Evolutionary conservation across 2,329 filamentous ascomycete genomes (phyloP).

Genomic region (Zasmidium cellare): DNA sequence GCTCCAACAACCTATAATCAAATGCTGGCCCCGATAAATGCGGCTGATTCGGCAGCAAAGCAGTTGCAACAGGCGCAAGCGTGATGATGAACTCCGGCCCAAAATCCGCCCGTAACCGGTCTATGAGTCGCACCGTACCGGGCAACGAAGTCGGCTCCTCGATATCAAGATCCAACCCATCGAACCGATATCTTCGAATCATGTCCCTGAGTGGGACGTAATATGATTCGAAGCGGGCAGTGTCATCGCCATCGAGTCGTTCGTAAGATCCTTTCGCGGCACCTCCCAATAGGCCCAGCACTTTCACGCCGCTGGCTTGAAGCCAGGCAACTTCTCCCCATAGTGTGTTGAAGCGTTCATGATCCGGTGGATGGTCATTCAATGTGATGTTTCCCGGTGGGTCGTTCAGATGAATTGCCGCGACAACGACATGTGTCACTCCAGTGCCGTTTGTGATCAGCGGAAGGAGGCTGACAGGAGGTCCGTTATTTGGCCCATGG

Average conservation of each 20-base stretch:
- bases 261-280: conserved; percentile 73
- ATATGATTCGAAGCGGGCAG: conserved; percentile 67
- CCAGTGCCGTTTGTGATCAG: conserved; percentile 60
- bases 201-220: conserved; percentile 69
- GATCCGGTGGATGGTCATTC: conserved; percentile 73
- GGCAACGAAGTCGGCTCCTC: conserved; percentile 72
- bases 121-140: conserved; percentile 57
- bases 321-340: conserved; percentile 77
- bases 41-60: conserved; percentile 56
- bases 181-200: conserved; percentile 60
- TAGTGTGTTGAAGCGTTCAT: conserved; percentile 64
- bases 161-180: conserved; percentile 76
- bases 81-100: conserved; percentile 72
- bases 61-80: conserved; percentile 77
- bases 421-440: conserved; percentile 80
- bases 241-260: conserved; percentile 59
- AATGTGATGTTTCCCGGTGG: conserved; percentile 68
- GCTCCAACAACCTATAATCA: conserved; percentile 73
- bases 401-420: conserved; percentile 79
- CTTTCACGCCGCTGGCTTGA: conserved; percentile 71
- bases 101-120: conserved; percentile 61
- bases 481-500: conserved; percentile 51
- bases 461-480: conserved; percentile 62
- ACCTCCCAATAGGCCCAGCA: conserved; percentile 85
- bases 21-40: conserved; percentile 73